A percentile compares a stretch with the other conserved stretches of the same genome.
These are phyloP conservation scores for Micromonas commoda DNA, from an alignment of 139 green algal species.

Conservation along the genomic window DNA sequence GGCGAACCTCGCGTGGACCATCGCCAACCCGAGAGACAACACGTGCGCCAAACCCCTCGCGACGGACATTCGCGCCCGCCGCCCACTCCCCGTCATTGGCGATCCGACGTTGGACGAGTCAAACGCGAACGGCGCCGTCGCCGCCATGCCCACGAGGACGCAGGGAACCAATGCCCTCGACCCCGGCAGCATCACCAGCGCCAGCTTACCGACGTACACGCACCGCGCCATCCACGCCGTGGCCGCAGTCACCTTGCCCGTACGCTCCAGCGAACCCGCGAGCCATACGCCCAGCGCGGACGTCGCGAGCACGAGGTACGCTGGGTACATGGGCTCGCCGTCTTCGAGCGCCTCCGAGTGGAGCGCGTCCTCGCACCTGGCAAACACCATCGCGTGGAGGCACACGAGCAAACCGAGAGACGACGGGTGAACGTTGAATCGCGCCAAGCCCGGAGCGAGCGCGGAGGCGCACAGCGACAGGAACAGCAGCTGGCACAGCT, in stretches of 20 bases:
- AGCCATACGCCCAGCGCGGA: constrained; percentile 58
- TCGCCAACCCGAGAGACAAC: constrained; percentile 42
- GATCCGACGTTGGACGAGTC: constrained; percentile 29
- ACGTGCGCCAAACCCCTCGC: constrained; percentile 56
- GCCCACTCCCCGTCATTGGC: not conserved
- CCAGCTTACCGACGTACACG: constrained; percentile 73
- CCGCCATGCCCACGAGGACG: constrained; percentile 43
- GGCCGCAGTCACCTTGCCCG: constrained; percentile 25
- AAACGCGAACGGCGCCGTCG: constrained; percentile 53
- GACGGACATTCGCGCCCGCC: constrained; percentile 28
- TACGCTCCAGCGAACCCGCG: constrained; percentile 31
- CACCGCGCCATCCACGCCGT: constrained; percentile 43
- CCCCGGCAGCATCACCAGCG: constrained; percentile 80
- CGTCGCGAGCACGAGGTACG: constrained; percentile 77
- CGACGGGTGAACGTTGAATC: constrained; percentile 29
- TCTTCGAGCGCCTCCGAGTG: constrained; percentile 43
- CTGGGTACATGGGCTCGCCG: constrained; percentile 67
- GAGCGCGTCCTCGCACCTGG: constrained; percentile 23
- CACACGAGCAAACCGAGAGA: not conserved
- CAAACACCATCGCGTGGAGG: not conserved
- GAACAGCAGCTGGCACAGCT: constrained; percentile 61
- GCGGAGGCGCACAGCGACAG: constrained; percentile 60
- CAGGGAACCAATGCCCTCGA: constrained; percentile 29
- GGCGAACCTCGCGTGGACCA: constrained; percentile 66
- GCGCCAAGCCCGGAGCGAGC: constrained; percentile 59